Conservation (phyloP, 2,329 filamentous ascomycete genomes). For the Fusarium marasasianum region DNA sequence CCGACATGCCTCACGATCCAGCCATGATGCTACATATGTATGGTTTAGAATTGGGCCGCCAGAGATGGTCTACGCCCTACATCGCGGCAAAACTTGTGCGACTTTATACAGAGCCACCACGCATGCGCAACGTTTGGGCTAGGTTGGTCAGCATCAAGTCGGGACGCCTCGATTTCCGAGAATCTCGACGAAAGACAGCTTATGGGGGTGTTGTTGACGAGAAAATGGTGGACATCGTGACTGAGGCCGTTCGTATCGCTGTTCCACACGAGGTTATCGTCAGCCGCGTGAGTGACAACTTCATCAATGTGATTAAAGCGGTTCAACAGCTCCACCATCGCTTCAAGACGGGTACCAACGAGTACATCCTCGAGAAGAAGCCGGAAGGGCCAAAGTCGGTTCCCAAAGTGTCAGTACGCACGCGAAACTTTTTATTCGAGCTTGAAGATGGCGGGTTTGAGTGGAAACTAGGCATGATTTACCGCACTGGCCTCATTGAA, state of each 20-base stretch:
- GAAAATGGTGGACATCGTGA: slow-evolving; percentile 82
- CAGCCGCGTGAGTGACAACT: slow-evolving; percentile 91
- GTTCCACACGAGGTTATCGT: slow-evolving; percentile 92
- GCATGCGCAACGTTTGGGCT: slow-evolving; percentile 85
- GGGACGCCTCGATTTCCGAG: slow-evolving; percentile 81
- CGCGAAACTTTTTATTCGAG: slow-evolving; percentile 86
- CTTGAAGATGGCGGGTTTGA: slow-evolving; percentile 97
- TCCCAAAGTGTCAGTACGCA: slow-evolving; percentile 84
- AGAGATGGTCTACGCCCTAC: slow-evolving; percentile 89
- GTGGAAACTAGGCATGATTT: slow-evolving; percentile 96
- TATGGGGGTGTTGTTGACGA: slow-evolving; percentile 71
- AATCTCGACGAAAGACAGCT: slow-evolving; percentile 74
- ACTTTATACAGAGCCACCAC: slow-evolving; percentile 88
- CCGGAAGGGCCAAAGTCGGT: slow-evolving; percentile 88
- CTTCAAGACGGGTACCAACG: slow-evolving; percentile 86
- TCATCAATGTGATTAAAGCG: slow-evolving; percentile 87
- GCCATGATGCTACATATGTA: slow-evolving; percentile 90
- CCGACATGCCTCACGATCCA: slow-evolving; percentile 88
- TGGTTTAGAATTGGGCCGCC: slow-evolving; percentile 80
- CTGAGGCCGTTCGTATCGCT: slow-evolving; percentile 86
- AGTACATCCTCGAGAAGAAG: slow-evolving; percentile 86
- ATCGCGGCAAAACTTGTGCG: slow-evolving; percentile 79
- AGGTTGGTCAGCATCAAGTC: slow-evolving; percentile 85
- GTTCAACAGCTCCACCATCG: slow-evolving; percentile 91
- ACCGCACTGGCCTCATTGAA: slow-evolving; percentile 86